These are phyloP conservation scores for Yarrowia sp. DNA, from an alignment of 805 yeast genomes.

Conservation along the genomic window DNA sequence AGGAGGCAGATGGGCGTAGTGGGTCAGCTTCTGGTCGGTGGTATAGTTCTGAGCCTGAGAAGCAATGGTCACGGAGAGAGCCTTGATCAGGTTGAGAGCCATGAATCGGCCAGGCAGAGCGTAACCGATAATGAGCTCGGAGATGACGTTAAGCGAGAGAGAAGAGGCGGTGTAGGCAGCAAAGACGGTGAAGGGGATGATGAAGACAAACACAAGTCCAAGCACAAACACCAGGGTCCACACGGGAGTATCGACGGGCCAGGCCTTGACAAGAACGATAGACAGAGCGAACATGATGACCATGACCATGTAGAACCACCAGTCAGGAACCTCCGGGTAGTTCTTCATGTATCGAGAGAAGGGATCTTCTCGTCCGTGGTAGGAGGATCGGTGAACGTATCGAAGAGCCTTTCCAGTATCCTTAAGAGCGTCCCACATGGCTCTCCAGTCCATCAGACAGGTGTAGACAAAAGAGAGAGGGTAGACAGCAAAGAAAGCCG, in stretches of 20 bases:
- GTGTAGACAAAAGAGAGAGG: constrained; percentile 61
- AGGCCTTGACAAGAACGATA: constrained; percentile 54
- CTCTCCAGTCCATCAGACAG: constrained; percentile 41
- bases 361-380: constrained; percentile 51
- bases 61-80: constrained; percentile 54
- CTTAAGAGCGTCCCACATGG: constrained; percentile 43
- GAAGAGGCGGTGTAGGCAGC: constrained; percentile 65
- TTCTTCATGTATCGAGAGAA: constrained; percentile 58
- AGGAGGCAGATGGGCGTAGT: constrained; percentile 66
- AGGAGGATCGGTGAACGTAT: constrained; percentile 26
- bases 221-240: constrained; percentile 69
- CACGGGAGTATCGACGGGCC: constrained; percentile 59
- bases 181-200: constrained; percentile 69
- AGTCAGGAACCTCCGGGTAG: constrained; percentile 62
- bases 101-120: constrained; percentile 67
- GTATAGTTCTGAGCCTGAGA: constrained; percentile 67
- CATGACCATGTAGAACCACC: constrained; percentile 60
- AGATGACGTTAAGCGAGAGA: constrained; percentile 65
- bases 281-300: constrained; percentile 55
- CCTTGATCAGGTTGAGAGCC: constrained; percentile 63
- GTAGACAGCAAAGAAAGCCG: constrained; percentile 62
- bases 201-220: constrained; percentile 60
- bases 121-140: constrained; percentile 70
- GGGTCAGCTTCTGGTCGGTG: constrained; percentile 65
- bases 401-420: constrained; percentile 28